Evolutionary conservation across 2,329 filamentous ascomycete species (phyloP), one percentile per base, ranked within the genome.

Genomic region (Claviceps digitariae): DNA sequence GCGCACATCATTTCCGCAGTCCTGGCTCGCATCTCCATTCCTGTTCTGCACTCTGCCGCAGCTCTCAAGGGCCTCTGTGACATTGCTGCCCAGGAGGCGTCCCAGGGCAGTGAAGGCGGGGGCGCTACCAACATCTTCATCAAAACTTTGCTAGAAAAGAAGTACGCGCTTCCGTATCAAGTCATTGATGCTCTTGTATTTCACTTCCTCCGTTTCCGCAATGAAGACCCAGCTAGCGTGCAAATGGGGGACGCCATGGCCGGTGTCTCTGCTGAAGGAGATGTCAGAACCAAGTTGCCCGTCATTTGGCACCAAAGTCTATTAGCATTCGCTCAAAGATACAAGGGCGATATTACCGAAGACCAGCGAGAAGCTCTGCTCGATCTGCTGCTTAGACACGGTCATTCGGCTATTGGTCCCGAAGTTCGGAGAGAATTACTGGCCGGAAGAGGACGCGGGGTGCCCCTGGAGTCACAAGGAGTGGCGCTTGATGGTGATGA

Each of bases 271-370:
- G 68, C 63, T 54, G 70, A 69, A 20, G 73, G 73, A n/a, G 77
- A 79, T 48, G 73, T 69, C 56, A 76, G 67, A 68, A 75, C 60
- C 63, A 88, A 86, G 64, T 68, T 97, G 58, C 93, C 94, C 0
- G 90, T 98, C 8, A 82, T 98, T 53, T 98, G 91, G 90, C 93
- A 98, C 68, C 91, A 97, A 72, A 90, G 86, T 61, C 74, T 98
- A 31, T 72, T 98, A 52, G 86, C 88, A 2, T 98, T 98, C 70
- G 90, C 93, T 27, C 87, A 96, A 71, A 78, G 91, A 54, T 98
- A 97, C 71, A 84, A 90, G 64, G 94, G 96, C 60, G 91, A 97
- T 67, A 91, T 96, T 61, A 95, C 90, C 1, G 90, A 96, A 67
- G 90, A 96, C 60, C 90, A 95, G 73, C 77, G 90, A 61, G 91